These are phyloP conservation scores for Chlorella vulgaris DNA, from an alignment of 139 green algal species.

Conservation along the genomic window DNA sequence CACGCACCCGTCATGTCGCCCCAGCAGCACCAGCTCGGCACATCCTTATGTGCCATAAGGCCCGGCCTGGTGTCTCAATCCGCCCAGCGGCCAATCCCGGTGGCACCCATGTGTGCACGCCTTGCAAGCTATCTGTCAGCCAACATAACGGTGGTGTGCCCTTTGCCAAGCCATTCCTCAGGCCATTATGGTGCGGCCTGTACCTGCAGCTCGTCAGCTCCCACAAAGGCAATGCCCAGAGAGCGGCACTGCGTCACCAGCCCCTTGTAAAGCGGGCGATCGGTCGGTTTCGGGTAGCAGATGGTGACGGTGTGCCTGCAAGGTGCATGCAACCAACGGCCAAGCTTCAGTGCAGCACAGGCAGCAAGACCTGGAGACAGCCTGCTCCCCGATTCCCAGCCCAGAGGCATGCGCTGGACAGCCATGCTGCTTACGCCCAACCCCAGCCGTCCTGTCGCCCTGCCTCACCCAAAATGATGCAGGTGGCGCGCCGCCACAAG, in stretches of 20 bases:
- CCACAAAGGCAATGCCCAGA: constrained; percentile 73
- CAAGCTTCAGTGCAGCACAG: neutral
- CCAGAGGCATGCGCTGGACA: neutral
- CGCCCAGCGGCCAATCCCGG: too few species aligned
- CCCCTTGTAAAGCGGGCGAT: constrained; percentile 85
- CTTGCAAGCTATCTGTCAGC: too few species aligned
- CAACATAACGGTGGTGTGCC: too few species aligned
- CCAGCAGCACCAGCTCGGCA: neutral
- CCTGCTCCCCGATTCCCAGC: neutral
- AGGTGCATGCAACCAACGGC: neutral
- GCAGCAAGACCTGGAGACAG: neutral
- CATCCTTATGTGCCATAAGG: too few species aligned
- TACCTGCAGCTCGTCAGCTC: constrained; percentile 51
- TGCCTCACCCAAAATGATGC: constrained; percentile 87
- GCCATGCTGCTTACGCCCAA: too few species aligned
- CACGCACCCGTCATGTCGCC: neutral
- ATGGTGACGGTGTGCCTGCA: constrained; percentile 49
- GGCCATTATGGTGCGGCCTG: too few species aligned
- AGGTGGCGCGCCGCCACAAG: constrained; percentile 95
- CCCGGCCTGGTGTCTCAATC: too few species aligned
- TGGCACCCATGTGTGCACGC: too few species aligned
- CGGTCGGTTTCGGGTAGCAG: constrained; percentile 90
- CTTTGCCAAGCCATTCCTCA: neutral
- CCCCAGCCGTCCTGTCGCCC: too few species aligned
- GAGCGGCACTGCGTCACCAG: constrained; percentile 77